A percentile compares a stretch with the other conserved stretches of the same genome.
These are phyloP conservation scores for Colletotrichum spaethianum DNA, from an alignment of 2,329 filamentous ascomycete genomes.

Conservation along the genomic window DNA sequence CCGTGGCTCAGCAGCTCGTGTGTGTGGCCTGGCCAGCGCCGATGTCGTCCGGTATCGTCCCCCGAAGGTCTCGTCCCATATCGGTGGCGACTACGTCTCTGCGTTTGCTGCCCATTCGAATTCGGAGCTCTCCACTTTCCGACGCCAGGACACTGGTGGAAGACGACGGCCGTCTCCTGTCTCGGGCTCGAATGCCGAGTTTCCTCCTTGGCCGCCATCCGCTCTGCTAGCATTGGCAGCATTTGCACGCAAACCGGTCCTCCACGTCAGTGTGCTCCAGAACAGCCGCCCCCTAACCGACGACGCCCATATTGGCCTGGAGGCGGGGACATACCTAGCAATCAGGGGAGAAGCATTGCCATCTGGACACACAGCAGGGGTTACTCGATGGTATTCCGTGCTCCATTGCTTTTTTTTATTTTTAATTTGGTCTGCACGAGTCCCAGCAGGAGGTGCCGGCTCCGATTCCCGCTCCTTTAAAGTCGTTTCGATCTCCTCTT, in stretches of 20 bases:
- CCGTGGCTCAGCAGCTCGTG: slow-evolving; percentile 18
- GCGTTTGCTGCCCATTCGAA: slow-evolving; percentile 3
- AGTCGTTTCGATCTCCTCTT: slow-evolving; percentile 22
- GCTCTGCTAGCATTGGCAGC: not conserved
- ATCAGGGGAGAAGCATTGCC: not conserved
- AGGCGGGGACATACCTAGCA: slow-evolving; percentile 10
- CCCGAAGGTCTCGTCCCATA: slow-evolving; percentile 23
- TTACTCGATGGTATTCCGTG: slow-evolving; percentile 15
- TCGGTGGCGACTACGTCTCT: not conserved
- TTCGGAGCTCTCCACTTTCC: slow-evolving; percentile 33
- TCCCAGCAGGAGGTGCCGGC: slow-evolving; percentile 12
- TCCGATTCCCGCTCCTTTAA: slow-evolving; percentile 26
- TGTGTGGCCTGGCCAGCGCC: slow-evolving; percentile 21
- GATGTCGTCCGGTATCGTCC: slow-evolving; percentile 37
- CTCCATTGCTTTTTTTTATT: slow-evolving; percentile 25
- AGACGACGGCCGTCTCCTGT: slow-evolving; percentile 13
- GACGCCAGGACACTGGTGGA: slow-evolving; percentile 8
- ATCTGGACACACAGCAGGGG: slow-evolving; percentile 14
- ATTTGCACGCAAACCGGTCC: not conserved
- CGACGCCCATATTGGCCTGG: not conserved
- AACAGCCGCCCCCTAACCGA: not conserved
- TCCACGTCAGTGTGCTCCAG: slow-evolving; percentile 6
- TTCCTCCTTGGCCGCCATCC: slow-evolving; percentile 22
- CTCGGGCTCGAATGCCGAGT: slow-evolving; percentile 37
- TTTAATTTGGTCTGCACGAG: not conserved